Evolutionary conservation across 257 asterid species (phyloP), one percentile per base, ranked within the genome.

Genomic region (Rubia yunnanensis): DNA sequence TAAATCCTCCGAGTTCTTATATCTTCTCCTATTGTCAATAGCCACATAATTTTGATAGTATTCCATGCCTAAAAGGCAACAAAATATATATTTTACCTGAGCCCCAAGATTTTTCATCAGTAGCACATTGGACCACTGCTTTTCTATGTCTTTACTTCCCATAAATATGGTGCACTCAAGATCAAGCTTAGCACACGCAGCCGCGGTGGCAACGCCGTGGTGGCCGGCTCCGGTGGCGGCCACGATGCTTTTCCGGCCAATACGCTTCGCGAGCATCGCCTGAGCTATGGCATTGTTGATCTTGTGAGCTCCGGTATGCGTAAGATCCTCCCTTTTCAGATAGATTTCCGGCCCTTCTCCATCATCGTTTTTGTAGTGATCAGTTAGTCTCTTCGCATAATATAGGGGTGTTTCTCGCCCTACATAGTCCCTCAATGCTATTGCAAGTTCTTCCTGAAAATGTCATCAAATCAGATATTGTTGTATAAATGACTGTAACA

Each of bases 221-320:
- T 85, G 94, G 36, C 94, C 92, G 32, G 98, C 92, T 1, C 95
- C 95, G 0, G 96, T 88, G 75, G 94, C 88, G 0, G 94, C 79
- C 15, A 86, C 71, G 3, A 88, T 70, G 0, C 65, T 69, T n/a
- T 59, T 77, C 39, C 80, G 72, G 7, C 83, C 88, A 70, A 91
- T 67, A 49, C 92, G 95, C 48, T 83, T 83, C 68, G 98, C 96
- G 0, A 91, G 80, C 95, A 91, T 78, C 2, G 92, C 94, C 77
- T 91, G 96, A 39, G 85, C 95, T n/a, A 88, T 61, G 62, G 95
- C 96, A 44, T 88, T 91, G 85, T 88, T 91, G 55, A 91, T 91
- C 48, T 88, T 86, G 81, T 91, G 95, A 5, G 95, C 85, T 61
- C 98, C 98, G 8, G 84, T 69, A 17, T 91, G 86, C 61, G 77